phyloP scores from a whole-genome alignment of 345 rosid genomes.

The Heritiera fomes region DNA sequence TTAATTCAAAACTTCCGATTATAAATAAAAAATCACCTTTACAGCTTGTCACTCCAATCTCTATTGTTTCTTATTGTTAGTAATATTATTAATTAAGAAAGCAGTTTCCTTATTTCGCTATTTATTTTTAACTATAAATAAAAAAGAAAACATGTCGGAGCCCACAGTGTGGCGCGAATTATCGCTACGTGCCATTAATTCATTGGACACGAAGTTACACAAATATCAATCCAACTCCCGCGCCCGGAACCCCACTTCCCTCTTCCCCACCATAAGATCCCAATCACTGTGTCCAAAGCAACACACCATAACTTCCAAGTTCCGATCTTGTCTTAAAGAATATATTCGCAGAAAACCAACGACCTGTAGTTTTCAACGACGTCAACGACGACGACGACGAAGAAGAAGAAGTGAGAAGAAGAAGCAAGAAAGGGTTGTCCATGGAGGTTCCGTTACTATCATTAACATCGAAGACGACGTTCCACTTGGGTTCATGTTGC shows the following conservation, averaged over 20 bases:
- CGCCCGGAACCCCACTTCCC: not conserved
- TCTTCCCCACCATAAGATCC: not conserved
- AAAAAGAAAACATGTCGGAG: not conserved
- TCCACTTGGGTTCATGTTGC: conserved; percentile 39
- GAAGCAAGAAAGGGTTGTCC: not conserved
- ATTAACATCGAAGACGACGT: conserved; percentile 29
- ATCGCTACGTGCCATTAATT: conserved; percentile 8
- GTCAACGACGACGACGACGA: not conserved
- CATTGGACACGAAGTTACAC: too few relatives aligned
- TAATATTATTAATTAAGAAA: too few relatives aligned
- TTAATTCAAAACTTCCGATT: too few relatives aligned
- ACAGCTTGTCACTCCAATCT: too few relatives aligned
- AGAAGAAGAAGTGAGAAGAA: not conserved
- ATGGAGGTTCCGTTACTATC: conserved; percentile 56
- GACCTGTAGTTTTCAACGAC: not conserved
- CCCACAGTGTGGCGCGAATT: not conserved
- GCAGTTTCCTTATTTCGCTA: too few relatives aligned
- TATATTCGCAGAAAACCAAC: not conserved
- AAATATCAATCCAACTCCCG: not conserved
- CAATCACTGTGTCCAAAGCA: not conserved
- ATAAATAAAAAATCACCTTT: too few relatives aligned
- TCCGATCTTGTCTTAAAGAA: not conserved
- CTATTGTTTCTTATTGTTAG: too few relatives aligned
- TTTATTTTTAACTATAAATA: not conserved
- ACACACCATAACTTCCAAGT: not conserved